phyloP scores from a whole-genome alignment of 768 basidiomycete species.

The Tricholomella constricta region DNA sequence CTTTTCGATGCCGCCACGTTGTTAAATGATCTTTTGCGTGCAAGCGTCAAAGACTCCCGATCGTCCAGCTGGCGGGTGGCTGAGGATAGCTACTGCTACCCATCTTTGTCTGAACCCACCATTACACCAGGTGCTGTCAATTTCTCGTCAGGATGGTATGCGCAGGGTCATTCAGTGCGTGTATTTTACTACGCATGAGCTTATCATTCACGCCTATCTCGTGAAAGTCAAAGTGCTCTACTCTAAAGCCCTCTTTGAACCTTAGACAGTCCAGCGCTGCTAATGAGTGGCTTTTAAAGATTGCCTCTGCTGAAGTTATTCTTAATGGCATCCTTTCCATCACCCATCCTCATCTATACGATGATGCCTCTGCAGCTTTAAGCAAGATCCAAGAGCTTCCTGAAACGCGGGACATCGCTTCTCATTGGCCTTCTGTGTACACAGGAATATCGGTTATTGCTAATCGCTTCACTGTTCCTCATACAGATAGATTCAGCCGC shows the following conservation, averaged over 20 bases:
- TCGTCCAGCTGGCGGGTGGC: neutral
- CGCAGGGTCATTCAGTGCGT: neutral
- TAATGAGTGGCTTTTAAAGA: neutral
- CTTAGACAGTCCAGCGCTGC: neutral
- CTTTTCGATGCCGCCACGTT: neutral
- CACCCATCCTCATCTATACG: neutral
- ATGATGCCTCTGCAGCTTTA: neutral
- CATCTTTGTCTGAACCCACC: neutral
- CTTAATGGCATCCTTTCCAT: neutral
- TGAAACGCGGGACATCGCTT: neutral
- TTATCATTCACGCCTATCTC: neutral
- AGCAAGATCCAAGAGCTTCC: neutral
- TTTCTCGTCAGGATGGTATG: neutral
- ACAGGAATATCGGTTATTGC: neutral
- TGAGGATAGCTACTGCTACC: neutral
- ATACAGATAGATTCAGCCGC: neutral
- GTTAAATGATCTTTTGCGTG: neutral
- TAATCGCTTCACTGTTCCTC: neutral
- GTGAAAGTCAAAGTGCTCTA: neutral
- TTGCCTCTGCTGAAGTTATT: neutral
- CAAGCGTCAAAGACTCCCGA: neutral
- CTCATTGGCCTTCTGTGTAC: neutral
- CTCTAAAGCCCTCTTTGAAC: neutral
- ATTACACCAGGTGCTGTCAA: neutral
- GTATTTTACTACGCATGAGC: neutral